Evolutionary conservation across 2,329 filamentous ascomycete species (phyloP).

Genomic region (Trichoderma sp.): DNA sequence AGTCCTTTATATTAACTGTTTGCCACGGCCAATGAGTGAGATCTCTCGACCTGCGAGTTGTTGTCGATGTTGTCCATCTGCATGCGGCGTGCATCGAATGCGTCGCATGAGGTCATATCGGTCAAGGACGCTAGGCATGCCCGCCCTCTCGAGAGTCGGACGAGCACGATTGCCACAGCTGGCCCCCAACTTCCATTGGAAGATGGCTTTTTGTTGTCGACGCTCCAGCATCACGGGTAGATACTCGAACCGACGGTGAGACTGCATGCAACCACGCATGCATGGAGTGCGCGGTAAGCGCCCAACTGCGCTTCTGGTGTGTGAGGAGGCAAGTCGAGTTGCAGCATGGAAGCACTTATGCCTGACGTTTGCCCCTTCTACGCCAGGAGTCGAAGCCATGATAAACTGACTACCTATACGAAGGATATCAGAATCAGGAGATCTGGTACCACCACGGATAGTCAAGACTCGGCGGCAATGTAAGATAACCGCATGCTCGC

Average conservation of each 20-base stretch:
- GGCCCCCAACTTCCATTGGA: neutral
- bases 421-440: no score
- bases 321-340: neutral
- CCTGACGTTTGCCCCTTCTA: slow-evolving; percentile 6
- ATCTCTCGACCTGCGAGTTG: neutral
- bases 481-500: neutral
- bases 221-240: neutral
- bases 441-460: no score
- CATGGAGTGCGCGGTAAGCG: slow-evolving; percentile 21
- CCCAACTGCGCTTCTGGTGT: neutral
- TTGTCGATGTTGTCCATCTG: slow-evolving; percentile 15
- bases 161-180: neutral
- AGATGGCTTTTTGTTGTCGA: neutral
- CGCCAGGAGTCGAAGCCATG: neutral
- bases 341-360: slow-evolving; percentile 4
- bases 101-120: slow-evolving; percentile 19
- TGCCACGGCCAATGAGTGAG: slow-evolving; percentile 10
- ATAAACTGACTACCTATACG: no score
- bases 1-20: neutral
- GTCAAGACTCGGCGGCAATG: neutral
- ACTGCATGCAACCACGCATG: slow-evolving; percentile 18
- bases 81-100: slow-evolving; percentile 10
- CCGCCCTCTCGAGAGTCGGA: neutral
- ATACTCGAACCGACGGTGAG: slow-evolving; percentile 8
- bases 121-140: slow-evolving; percentile 2